Percentiles rank a stretch among this genome's conserved stretches.
These are phyloP conservation scores for Tolypocladium ophioglossoides DNA, from an alignment of 2,329 filamentous ascomycete species.

Conservation along the genomic window DNA sequence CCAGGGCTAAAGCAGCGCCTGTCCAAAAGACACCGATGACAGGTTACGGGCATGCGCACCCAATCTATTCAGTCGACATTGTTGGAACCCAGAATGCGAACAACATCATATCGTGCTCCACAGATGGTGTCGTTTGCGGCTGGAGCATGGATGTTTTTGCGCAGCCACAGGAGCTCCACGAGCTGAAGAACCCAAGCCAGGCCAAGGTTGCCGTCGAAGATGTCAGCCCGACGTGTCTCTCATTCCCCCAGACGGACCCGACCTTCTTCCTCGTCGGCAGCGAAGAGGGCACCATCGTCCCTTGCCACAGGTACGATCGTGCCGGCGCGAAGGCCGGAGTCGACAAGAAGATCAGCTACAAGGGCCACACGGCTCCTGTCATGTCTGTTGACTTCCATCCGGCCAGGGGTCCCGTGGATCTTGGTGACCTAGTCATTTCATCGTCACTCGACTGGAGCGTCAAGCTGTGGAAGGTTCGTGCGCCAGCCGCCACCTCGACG, in stretches of 20 bases:
- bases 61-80: constrained; percentile 89
- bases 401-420: constrained; percentile 79
- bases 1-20: constrained; percentile 74
- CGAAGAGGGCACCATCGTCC: constrained; percentile 92
- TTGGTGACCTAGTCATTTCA: constrained; percentile 88
- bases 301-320: constrained; percentile 93
- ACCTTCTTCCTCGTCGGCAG: constrained; percentile 97
- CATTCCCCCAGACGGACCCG: constrained; percentile 88
- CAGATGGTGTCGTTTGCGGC: constrained; percentile 90
- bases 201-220: constrained; percentile 74
- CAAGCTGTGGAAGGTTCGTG: constrained; percentile 89
- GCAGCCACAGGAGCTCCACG: constrained; percentile 88
- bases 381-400: constrained; percentile 97
- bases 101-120: constrained; percentile 95
- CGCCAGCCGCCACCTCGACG: constrained; percentile 62
- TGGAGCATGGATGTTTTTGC: constrained; percentile 98
- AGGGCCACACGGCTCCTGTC: constrained; percentile 84
- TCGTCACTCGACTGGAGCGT: constrained; percentile 94
- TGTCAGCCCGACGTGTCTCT: constrained; percentile 85
- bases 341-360: constrained; percentile 79
- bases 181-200: constrained; percentile 74
- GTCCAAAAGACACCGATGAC: constrained; percentile 95
- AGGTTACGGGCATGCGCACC: constrained; percentile 89
- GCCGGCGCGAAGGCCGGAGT: constrained; percentile 95
- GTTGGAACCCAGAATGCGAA: constrained; percentile 98